Conservation (phyloP, 257 asterid genomes). For the Ehretia macrophylla region DNA sequence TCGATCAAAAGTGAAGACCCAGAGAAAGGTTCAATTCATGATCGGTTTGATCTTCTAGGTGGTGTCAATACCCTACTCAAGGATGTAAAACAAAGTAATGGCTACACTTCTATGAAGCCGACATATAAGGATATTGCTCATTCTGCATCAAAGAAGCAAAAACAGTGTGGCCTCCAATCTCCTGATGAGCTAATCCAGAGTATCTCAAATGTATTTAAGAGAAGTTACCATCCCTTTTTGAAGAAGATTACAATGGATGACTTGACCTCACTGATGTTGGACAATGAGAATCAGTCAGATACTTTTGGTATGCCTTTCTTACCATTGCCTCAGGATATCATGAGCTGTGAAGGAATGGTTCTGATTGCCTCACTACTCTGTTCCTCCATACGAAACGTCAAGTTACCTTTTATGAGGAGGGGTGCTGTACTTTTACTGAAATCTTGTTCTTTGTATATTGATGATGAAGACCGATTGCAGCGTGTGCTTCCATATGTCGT, state of each 20-base stretch:
- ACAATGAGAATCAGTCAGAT: slow-evolving; percentile 85
- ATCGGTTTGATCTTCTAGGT: slow-evolving; percentile 70
- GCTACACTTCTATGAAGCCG: slow-evolving; percentile 34
- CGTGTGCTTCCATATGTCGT: slow-evolving; percentile 95
- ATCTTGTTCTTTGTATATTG: slow-evolving; percentile 87
- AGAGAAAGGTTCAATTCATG: slow-evolving; percentile 49
- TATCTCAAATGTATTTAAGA: slow-evolving; percentile 62
- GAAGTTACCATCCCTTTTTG: slow-evolving; percentile 82
- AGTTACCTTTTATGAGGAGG: slow-evolving; percentile 90
- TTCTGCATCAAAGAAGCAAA: slow-evolving; percentile 39
- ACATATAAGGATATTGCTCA: slow-evolving; percentile 37
- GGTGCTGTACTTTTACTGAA: slow-evolving; percentile 88
- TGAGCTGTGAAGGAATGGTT: slow-evolving; percentile 99
- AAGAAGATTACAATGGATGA: slow-evolving; percentile 68
- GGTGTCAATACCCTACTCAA: slow-evolving; percentile 60
- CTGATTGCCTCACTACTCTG: slow-evolving; percentile 93
- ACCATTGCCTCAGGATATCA: slow-evolving; percentile 78
- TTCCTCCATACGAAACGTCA: slow-evolving; percentile 92
- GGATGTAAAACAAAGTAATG: slow-evolving; percentile 62
- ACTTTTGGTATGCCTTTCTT: slow-evolving; percentile 88
- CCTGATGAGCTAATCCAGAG: slow-evolving; percentile 77
- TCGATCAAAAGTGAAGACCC: slow-evolving; percentile 35
- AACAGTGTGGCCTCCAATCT: slow-evolving; percentile 48
- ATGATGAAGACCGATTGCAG: slow-evolving; percentile 93
- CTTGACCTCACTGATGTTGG: slow-evolving; percentile 58